phyloP scores from a whole-genome alignment of 2,329 filamentous ascomycete species.

The Rosellinia necatrix region DNA sequence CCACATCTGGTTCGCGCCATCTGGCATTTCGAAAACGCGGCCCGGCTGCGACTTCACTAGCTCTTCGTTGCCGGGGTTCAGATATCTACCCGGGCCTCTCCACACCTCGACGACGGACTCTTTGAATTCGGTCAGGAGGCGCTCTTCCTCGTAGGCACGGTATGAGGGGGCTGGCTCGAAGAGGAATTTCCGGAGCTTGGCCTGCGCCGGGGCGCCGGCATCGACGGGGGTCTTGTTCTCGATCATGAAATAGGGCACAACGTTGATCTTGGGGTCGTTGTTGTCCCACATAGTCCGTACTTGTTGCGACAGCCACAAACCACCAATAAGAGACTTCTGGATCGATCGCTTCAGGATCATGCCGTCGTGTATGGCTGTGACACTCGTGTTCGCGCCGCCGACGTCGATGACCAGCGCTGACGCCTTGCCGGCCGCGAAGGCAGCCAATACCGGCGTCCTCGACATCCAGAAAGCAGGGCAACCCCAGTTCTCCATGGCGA shows the following conservation, averaged over 20 bases:
- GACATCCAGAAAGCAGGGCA: slow-evolving; percentile 93
- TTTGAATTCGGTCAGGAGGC: slow-evolving; percentile 93
- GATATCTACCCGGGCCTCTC: slow-evolving; percentile 75
- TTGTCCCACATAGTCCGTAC: slow-evolving; percentile 78
- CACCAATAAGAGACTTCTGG: slow-evolving; percentile 82
- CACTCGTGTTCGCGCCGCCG: slow-evolving; percentile 34
- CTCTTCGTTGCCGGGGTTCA: slow-evolving; percentile 73
- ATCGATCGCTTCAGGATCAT: slow-evolving; percentile 91
- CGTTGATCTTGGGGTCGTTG: slow-evolving; percentile 70
- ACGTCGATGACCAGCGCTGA: slow-evolving; percentile 74
- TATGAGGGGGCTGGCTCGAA: slow-evolving; percentile 70
- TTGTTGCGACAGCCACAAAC: slow-evolving; percentile 88
- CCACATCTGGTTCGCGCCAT: slow-evolving; percentile 96
- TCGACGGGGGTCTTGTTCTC: slow-evolving; percentile 88
- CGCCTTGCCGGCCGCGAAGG: slow-evolving; percentile 91
- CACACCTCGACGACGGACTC: slow-evolving; percentile 96
- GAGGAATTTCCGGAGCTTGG: slow-evolving; percentile 72
- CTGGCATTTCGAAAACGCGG: slow-evolving; percentile 94
- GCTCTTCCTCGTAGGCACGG: slow-evolving; percentile 85
- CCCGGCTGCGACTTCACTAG: slow-evolving; percentile 73
- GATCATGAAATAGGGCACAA: slow-evolving; percentile 86
- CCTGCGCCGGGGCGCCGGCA: slow-evolving; percentile 78
- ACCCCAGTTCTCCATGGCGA: slow-evolving; percentile 97
- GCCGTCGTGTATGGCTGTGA: slow-evolving; percentile 83
- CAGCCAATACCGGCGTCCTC: slow-evolving; percentile 84